A percentile compares a stretch with the other conserved stretches of the same genome.
phyloP scores from a whole-genome alignment of 345 rosid genomes.

The Syzygium jambos region DNA sequence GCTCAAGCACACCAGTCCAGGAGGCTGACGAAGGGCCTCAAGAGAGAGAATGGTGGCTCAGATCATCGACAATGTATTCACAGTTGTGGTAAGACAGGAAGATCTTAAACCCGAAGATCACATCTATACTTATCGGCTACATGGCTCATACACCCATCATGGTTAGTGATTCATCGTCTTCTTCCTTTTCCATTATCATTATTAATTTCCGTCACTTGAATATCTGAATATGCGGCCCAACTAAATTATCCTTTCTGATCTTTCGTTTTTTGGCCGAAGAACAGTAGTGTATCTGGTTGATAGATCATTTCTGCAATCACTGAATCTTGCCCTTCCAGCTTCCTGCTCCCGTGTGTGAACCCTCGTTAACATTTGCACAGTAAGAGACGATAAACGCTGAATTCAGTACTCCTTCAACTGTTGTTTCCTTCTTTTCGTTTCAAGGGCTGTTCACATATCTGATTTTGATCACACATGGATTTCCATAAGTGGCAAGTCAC shows the following conservation, averaged over 20 bases:
- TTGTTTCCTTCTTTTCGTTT: too few relatives aligned
- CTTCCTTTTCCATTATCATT: neutral
- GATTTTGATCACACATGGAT: too few relatives aligned
- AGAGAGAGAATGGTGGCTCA: neutral
- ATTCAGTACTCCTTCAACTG: neutral
- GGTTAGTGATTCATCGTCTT: neutral
- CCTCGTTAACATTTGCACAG: neutral
- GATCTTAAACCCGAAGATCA: neutral
- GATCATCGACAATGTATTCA: neutral
- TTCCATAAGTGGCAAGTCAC: too few relatives aligned
- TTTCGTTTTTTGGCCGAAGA: neutral
- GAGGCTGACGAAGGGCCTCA: neutral
- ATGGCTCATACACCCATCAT: neutral
- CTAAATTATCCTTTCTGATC: neutral
- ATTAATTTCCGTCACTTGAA: too few relatives aligned
- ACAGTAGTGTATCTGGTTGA: neutral
- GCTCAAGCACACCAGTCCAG: neutral
- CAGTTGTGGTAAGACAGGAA: neutral
- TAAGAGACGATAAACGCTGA: neutral
- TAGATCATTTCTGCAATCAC: neutral
- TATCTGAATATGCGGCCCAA: neutral
- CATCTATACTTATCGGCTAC: neutral
- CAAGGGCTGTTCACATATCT: too few relatives aligned
- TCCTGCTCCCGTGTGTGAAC: neutral
- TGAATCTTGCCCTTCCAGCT: neutral